Conservation (phyloP, 441 rosid species). For the Erysimum pusillum region DNA sequence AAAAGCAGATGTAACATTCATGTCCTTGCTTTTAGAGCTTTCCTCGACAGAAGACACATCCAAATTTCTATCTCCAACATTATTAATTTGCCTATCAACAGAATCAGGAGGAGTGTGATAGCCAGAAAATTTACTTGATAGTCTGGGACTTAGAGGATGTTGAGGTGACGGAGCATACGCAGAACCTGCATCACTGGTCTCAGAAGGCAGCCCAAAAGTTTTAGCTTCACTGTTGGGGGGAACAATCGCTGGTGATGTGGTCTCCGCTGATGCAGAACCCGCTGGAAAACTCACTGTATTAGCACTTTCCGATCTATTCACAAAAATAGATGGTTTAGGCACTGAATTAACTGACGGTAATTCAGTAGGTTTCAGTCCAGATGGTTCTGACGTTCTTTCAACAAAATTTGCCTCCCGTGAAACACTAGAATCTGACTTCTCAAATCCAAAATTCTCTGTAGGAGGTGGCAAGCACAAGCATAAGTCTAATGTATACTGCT, state of each 20-base stretch:
- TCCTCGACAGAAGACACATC: conserved; percentile 54
- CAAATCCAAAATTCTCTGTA: conserved; percentile 62
- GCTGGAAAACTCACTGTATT: conserved; percentile 45
- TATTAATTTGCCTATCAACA: conserved; percentile 63
- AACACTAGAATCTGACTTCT: conserved; percentile 63
- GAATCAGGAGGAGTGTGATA: conserved; percentile 55
- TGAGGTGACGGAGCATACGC: conserved; percentile 55
- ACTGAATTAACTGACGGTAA: conserved; percentile 51
- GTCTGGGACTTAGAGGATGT: conserved; percentile 64
- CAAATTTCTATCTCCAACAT: conserved; percentile 48
- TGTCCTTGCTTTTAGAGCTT: conserved; percentile 58
- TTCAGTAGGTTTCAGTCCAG: conserved; percentile 53
- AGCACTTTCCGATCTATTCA: conserved; percentile 48
- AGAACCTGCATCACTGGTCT: conserved; percentile 57
- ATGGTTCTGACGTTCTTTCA: conserved; percentile 55
- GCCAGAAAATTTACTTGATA: conserved; percentile 60
- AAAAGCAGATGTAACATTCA: conserved; percentile 51
- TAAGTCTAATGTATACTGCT: conserved; percentile 88
- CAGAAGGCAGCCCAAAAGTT: conserved; percentile 50
- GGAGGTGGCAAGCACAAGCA: conserved; percentile 83
- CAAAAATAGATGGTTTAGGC: conserved; percentile 49
- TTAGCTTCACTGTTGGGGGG: conserved; percentile 54
- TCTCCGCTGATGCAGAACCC: conserved; percentile 40
- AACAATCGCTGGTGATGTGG: conserved; percentile 46
- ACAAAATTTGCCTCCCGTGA: conserved; percentile 51